Evolutionary conservation across 495 filamentous ascomycete genomes (phyloP), one percentile per base, ranked within the genome.

Genomic region (Aspergillus asperescens): DNA sequence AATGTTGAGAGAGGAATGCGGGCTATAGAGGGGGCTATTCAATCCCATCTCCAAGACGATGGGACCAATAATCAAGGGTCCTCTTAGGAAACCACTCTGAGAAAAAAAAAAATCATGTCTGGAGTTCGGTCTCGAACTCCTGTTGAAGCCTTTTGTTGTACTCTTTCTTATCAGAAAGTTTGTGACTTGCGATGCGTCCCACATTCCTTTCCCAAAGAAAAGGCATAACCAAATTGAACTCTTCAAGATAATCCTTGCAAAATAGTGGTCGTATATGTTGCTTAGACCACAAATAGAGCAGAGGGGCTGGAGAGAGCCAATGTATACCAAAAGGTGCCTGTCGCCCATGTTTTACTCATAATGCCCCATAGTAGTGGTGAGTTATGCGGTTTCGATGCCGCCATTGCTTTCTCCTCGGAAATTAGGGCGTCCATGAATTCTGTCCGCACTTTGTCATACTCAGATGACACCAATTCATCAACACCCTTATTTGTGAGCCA

Each of bases 401-500:
- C n/a, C n/a, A n/a, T n/a, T n/a, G n/a, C n/a, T 44, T 40, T 0
- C 25, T 64, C 53, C 34, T 64, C 45, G 9, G 20, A 9, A 1
- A 12, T 24, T 10, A 62, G 42, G 25, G 34, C 25, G 1, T 50
- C 39, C 52, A 61, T 59, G 22, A 62, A 62, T 43, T 61, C 59
- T 13, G 12, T 19, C 3, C 45, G 49, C 4, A 50, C 16, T 20
- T 28, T 19, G 9, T 46, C 32, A 39, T 63, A 65, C n/a, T 56
- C 57, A 19, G 28, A 19, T n/a, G 52, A 6, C 18, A 25, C 29
- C 13, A 70, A 37, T 22, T 54, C 19, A 56, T 70, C 65, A 20
- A 68, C 59, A 34, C n/a, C 53, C 29, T 47, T 31, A 34, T 54
- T 56, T 18, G 63, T 63, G 18, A 70, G 52, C 67, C 64, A 70